Evolutionary conservation across 768 basidiomycete species (phyloP).

Genomic region (Peribolospora kevripleyi): DNA sequence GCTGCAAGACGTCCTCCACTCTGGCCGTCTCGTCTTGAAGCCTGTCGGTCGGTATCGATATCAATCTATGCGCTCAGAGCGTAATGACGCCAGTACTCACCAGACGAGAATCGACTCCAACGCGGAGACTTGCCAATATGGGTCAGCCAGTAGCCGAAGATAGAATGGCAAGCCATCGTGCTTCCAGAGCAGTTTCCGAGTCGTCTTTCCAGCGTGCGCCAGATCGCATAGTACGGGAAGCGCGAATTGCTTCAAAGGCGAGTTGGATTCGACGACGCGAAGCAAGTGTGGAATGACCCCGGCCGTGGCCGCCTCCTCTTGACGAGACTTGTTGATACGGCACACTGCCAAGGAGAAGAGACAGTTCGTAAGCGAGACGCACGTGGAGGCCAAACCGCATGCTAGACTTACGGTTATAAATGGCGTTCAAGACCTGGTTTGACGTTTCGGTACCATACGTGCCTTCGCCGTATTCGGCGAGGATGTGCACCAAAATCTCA

Average conservation of each 20-base stretch:
- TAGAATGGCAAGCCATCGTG: slow-evolving; percentile 72
- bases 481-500: slow-evolving; percentile 61
- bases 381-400: too few species aligned
- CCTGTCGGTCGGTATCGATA: slow-evolving; percentile 25
- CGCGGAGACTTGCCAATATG: slow-evolving; percentile 77
- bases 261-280: slow-evolving; percentile 61
- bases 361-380: too few species aligned
- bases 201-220: slow-evolving; percentile 80
- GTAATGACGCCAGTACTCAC: slow-evolving; percentile 24
- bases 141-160: slow-evolving; percentile 48
- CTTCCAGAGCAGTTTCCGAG: slow-evolving; percentile 72
- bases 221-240: slow-evolving; percentile 90
- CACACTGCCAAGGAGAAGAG: slow-evolving; percentile 27
- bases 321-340: slow-evolving; percentile 72
- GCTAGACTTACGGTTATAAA: too few species aligned
- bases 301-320: slow-evolving; percentile 90
- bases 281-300: slow-evolving; percentile 83
- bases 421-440: too few species aligned
- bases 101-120: slow-evolving; percentile 75
- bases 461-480: slow-evolving; percentile 56
- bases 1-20: slow-evolving; percentile 67
- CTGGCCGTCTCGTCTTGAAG: slow-evolving; percentile 83
- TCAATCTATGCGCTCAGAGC: background rate
- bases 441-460: slow-evolving; percentile 45
- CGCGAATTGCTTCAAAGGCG: slow-evolving; percentile 89